Conservation (phyloP, 805 yeast genomes). For the Priceomyces haplophilus region DNA sequence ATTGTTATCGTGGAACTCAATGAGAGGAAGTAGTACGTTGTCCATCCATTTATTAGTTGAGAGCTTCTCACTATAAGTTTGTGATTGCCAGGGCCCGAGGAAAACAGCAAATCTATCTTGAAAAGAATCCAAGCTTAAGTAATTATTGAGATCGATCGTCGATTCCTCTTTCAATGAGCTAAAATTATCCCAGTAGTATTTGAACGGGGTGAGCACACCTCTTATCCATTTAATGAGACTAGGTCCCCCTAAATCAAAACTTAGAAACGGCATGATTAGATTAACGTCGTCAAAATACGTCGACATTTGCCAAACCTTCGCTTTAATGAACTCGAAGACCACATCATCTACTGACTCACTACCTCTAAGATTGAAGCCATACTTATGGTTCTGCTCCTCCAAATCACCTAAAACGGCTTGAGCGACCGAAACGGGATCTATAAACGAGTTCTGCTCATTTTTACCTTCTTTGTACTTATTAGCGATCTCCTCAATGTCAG, state of each 20-base stretch:
- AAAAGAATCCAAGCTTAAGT: slow-evolving; percentile 10
- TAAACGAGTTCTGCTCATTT: background rate
- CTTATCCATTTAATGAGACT: slow-evolving; percentile 25
- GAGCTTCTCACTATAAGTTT: slow-evolving; percentile 12
- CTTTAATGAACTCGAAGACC: slow-evolving; percentile 18
- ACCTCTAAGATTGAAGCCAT: background rate
- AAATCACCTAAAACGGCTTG: background rate
- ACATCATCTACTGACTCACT: slow-evolving; percentile 1
- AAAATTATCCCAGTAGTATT: slow-evolving; percentile 27
- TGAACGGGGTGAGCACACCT: slow-evolving; percentile 27
- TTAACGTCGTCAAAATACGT: slow-evolving; percentile 17
- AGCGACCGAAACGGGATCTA: background rate
- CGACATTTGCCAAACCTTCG: slow-evolving; percentile 19
- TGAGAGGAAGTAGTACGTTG: slow-evolving; percentile 28
- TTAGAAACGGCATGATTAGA: slow-evolving; percentile 14
- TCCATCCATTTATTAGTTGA: slow-evolving; percentile 21
- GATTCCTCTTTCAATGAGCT: slow-evolving; percentile 11
- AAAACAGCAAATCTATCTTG: slow-evolving; percentile 20
- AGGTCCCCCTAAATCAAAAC: slow-evolving; percentile 8
- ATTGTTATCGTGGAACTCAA: slow-evolving; percentile 16
- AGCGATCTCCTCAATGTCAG: slow-evolving; percentile 4
- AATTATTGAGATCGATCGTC: slow-evolving; percentile 12
- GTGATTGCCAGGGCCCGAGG: slow-evolving; percentile 19
- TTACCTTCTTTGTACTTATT: background rate
- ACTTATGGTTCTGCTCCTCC: background rate